Base-by-base conservation (phyloP, 202 grass and related monocot species). In the Zoysia matrella region DNA sequence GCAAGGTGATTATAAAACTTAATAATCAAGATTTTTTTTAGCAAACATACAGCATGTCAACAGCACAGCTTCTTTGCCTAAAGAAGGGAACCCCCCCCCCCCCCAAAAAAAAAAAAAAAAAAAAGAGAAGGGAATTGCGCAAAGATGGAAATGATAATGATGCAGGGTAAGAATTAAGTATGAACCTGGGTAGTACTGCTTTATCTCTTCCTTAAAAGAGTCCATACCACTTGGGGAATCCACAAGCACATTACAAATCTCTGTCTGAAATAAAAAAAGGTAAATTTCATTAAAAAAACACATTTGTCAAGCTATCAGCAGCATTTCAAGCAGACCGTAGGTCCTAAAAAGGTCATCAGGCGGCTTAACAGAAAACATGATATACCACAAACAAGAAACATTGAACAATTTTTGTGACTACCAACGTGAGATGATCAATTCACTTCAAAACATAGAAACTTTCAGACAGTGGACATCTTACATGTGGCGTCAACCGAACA, bases 161-260 rank as follows among this genome's bases (percentile, higher is more conserved):
- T 56, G 76, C 8, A 75, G 43, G 46, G 53, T 67, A 71, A 72
- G 36, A 74, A 74, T 62, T 67, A 85, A 85, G 52, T 76, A 80
- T 53, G 10, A 67, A 93, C 95, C 95, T 88, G 92, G 90, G 60
- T 86, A 93, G 64, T 95, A 95, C 13, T 86, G 82, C 71, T 81
- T 90, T 85, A 69, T 84, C 49, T 95, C 92, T 81, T 90, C 92
- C 82, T 91, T 98, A 36, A 84, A 71, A 52, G 73, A 71, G 52
- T 69, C 81, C 41, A 79, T 83, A 73, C 80, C 86, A 91, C 86
- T 93, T 68, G 85, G 88, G 47, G 89, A 91, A 80, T 85, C 91
- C 62, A 74, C 80, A 41, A 80, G 78, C 77, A 80, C 80, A 74
- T 88, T 85, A 66, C 75, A 76, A 75, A 72, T 83, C 52, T 85